Evolutionary conservation across 2,329 filamentous ascomycete genomes (phyloP).

Genomic region (Calonectria henricotiae): DNA sequence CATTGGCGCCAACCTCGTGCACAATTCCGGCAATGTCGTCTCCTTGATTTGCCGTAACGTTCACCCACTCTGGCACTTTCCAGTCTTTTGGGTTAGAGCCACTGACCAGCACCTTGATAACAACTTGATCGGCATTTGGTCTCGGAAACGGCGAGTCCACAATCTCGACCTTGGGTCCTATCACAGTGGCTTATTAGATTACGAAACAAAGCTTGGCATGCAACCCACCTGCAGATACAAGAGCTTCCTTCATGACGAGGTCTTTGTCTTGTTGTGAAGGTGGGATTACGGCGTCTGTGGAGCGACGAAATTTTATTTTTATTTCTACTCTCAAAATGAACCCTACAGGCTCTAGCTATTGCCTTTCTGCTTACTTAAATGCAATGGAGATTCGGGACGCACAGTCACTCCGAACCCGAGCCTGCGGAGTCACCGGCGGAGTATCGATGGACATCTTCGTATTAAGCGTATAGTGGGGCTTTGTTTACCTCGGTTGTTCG

Average conservation of each 20-base stretch:
- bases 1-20: slow-evolving; percentile 4
- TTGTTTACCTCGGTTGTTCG: neutral
- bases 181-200: neutral
- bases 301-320: too few relatives aligned
- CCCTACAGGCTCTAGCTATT: neutral
- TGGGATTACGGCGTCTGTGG: neutral
- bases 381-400: neutral
- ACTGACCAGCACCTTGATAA: slow-evolving; percentile 4
- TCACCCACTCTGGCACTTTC: slow-evolving; percentile 7
- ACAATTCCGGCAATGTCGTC: slow-evolving; percentile 12
- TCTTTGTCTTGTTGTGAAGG: neutral
- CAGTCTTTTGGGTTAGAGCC: slow-evolving; percentile 18
- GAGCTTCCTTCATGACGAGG: slow-evolving; percentile 3
- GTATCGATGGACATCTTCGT: neutral
- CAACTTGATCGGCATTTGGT: neutral
- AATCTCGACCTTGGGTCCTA: slow-evolving; percentile 17
- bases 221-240: slow-evolving; percentile 1
- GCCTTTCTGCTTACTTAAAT: neutral
- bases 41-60: neutral
- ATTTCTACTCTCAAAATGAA: too few relatives aligned
- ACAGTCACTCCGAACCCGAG: neutral
- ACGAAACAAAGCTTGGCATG: neutral
- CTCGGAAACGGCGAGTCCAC: slow-evolving; percentile 8
- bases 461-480: neutral
- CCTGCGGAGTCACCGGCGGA: neutral